Evolutionary conservation across 2,329 filamentous ascomycete genomes (phyloP).

Genomic region (Pestalotiopsis sp.): DNA sequence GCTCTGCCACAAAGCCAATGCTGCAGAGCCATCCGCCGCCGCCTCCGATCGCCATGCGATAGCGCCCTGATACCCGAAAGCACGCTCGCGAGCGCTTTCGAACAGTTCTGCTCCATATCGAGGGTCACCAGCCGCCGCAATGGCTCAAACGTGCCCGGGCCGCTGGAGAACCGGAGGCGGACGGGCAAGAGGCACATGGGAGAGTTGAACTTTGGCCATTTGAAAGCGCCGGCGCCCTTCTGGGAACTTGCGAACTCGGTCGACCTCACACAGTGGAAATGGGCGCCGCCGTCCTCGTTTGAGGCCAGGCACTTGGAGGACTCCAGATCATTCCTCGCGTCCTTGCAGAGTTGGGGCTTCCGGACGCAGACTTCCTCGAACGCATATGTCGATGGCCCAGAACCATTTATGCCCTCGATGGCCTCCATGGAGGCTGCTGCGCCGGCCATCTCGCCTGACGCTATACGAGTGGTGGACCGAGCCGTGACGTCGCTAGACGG

Average conservation of each 20-base stretch:
- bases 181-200: slow-evolving; percentile 57
- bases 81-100: slow-evolving; percentile 52
- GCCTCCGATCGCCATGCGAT: slow-evolving; percentile 40
- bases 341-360: not conserved
- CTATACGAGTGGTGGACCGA: not conserved
- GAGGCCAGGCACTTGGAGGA: slow-evolving; percentile 5
- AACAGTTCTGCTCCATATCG: slow-evolving; percentile 41
- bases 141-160: slow-evolving; percentile 49
- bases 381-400: not conserved
- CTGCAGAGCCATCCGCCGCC: slow-evolving; percentile 49
- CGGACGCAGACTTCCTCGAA: not conserved
- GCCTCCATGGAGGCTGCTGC: not conserved
- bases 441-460: not conserved
- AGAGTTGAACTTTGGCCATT: slow-evolving; percentile 45
- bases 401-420: not conserved
- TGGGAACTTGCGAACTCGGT: slow-evolving; percentile 51
- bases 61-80: slow-evolving; percentile 64
- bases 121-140: slow-evolving; percentile 20
- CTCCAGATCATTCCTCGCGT: not conserved
- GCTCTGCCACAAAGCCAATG: slow-evolving; percentile 46
- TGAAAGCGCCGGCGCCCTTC: slow-evolving; percentile 31
- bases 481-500: not conserved
- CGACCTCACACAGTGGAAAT: slow-evolving; percentile 51
- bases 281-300: slow-evolving; percentile 48
- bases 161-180: slow-evolving; percentile 57